phyloP scores from a whole-genome alignment of 108 stramenopile genomes.

The Aurantiochytrium sp. region DNA sequence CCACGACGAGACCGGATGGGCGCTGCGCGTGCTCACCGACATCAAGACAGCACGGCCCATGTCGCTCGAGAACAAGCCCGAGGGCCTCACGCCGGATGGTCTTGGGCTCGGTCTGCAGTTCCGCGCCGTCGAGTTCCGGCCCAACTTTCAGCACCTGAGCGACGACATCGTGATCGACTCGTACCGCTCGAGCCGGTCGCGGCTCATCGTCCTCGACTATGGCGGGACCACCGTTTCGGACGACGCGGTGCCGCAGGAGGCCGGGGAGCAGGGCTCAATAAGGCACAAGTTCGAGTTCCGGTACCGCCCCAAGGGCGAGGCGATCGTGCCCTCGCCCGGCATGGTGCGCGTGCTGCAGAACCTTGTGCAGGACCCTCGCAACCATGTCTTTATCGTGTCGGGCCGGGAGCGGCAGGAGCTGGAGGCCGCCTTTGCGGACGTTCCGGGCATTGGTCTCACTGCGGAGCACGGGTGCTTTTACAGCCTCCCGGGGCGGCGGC shows the following conservation, averaged over 20 bases:
- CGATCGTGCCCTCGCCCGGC: conserved; percentile 25
- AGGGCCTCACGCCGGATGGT: conserved; percentile 62
- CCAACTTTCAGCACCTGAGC: conserved; percentile 47
- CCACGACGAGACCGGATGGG: conserved; percentile 92
- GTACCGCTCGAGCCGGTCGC: conserved; percentile 42
- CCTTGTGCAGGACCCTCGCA: conserved; percentile 56
- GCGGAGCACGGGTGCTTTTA: conserved; percentile 58
- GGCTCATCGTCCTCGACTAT: conserved; percentile 64
- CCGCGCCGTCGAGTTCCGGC: conserved; percentile 55
- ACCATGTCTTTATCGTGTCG: conserved; percentile 54
- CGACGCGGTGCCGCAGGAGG: neutral
- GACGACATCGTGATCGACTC: conserved; percentile 40
- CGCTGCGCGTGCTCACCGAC: conserved; percentile 63
- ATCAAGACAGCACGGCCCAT: conserved; percentile 54
- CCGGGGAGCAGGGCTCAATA: neutral
- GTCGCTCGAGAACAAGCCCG: conserved; percentile 31
- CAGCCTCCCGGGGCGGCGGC: neutral
- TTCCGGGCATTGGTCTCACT: conserved; percentile 41
- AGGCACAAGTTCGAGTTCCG: conserved; percentile 32
- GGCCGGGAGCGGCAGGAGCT: conserved; percentile 47
- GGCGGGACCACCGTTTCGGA: conserved; percentile 61
- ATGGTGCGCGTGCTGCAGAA: conserved; percentile 31
- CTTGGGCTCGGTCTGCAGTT: conserved; percentile 87
- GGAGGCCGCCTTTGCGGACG: conserved; percentile 33
- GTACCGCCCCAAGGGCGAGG: neutral